A percentile compares a stretch with the other conserved stretches of the same genome.
Conservation (phyloP, 2,329 filamentous ascomycete species). For the Alternaria brassicicola region DNA sequence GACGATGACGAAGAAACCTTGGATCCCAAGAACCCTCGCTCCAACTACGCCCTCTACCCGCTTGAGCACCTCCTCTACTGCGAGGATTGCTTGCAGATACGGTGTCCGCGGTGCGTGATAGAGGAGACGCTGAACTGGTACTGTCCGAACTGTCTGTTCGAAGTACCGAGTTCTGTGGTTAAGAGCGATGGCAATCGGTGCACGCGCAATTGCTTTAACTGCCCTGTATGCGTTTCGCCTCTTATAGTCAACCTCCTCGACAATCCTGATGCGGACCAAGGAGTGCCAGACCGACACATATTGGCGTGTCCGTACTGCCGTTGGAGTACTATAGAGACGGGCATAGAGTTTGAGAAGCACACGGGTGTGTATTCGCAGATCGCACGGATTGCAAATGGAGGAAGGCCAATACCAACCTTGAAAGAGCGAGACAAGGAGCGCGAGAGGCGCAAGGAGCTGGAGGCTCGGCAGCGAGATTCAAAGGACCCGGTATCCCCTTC, state of each 20-base stretch:
- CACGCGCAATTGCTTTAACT: slow-evolving; percentile 93
- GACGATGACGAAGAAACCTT: slow-evolving; percentile 81
- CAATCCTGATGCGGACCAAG: slow-evolving; percentile 39
- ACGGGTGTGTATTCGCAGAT: slow-evolving; percentile 86
- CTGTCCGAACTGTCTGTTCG: slow-evolving; percentile 93
- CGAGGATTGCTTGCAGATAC: slow-evolving; percentile 95
- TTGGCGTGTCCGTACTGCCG: slow-evolving; percentile 89
- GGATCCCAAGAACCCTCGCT: slow-evolving; percentile 80
- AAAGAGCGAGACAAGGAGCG: slow-evolving; percentile 51
- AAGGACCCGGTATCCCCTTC: slow-evolving; percentile 26
- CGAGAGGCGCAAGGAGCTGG: slow-evolving; percentile 43
- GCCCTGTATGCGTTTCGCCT: slow-evolving; percentile 83
- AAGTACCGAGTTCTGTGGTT: slow-evolving; percentile 90
- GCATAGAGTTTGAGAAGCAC: slow-evolving; percentile 86
- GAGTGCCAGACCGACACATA: slow-evolving; percentile 68
- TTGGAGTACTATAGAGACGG: slow-evolving; percentile 90
- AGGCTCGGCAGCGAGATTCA: slow-evolving; percentile 27
- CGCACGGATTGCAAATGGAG: slow-evolving; percentile 66
- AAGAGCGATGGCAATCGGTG: slow-evolving; percentile 95
- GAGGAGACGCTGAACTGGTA: slow-evolving; percentile 96
- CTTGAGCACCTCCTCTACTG: slow-evolving; percentile 95
- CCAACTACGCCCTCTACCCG: slow-evolving; percentile 91
- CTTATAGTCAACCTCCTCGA: slow-evolving; percentile 77
- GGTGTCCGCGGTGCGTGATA: slow-evolving; percentile 86
- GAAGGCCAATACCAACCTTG: slow-evolving; percentile 48